Base-by-base conservation (phyloP, 2,329 filamentous ascomycete species). In the Zasmidium cellare region DNA sequence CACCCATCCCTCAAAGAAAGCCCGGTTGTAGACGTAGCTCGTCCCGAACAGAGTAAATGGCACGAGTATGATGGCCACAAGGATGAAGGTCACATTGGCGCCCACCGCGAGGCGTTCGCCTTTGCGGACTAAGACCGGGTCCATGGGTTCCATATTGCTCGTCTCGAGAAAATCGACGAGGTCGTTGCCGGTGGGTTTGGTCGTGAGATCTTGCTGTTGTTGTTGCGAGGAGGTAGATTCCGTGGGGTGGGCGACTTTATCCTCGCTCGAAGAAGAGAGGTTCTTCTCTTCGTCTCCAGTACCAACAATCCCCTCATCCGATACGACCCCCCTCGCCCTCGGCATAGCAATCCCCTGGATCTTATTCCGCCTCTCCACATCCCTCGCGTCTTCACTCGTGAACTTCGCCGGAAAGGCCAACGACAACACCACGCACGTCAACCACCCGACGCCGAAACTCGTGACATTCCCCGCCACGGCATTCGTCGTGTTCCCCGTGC, bases 81-180 rank as follows among this genome's bases (percentile, higher is more conserved):
- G 61, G 55, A 77, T 70, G 23, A 76, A 76, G 5, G 77, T 51
- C 9, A 74, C 51, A 51, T 74, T 74, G 1, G 74, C 73, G 1
- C 67, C 68, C 23, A 74, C 68, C 53, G 77, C 78, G 5, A 80
- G 66, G 2, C 68, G 69, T 31, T 71, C 71, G 0, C 72, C 72
- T 51, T 72, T 71, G 31, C 68, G 69, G 5, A 75, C 75, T 3
- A 71, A 64, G 3, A 67, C 64, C 0, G 74, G 72, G 46, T 78
- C 73, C 71, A 80, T 76, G 1, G 76, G 76, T 56, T 74, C 71
- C n/a, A 75, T 76, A 51, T 77, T 69, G 9, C 22, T 49, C 70
- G 67, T 60, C 56, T 75, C 74, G 3, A 78, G 73, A 57, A 72
- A 79, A 59, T 77, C 75, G 3, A 78, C 73, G 3, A 79, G 65